Base-by-base conservation (phyloP, 2,329 filamentous ascomycete genomes). In the Dothistroma pini region DNA sequence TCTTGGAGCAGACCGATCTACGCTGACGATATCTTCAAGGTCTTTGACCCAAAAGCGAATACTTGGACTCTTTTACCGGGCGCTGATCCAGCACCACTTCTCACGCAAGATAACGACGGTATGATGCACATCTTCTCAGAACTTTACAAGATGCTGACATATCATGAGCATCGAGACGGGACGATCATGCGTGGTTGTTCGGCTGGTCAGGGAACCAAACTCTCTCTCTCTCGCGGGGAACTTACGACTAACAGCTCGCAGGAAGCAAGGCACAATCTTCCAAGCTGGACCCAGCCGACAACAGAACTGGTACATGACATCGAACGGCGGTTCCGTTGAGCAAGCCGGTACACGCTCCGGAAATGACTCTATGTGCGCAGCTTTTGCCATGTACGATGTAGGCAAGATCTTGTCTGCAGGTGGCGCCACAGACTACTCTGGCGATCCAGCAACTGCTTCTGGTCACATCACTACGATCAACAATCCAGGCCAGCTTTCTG, bases 221-320 rank as follows among this genome's bases (percentile, higher is more conserved):
- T 19, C 19, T 14, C 35, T 19, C 19, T 14, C 35, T 19, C 16
- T 59, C 58, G 54, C 41, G 52, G 51, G 52, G 21, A 56, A 9
- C n/a, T 55, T 31, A 34, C 31, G 35, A 22, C 32, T 48, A 60
- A 52, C 34, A 52, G 22, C 25, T 57, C 47, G 57, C 10, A 19
- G 19, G 78, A 82, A 77, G 62, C 70, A 75, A 57, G 73, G 73
- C 7, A 77, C 71, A 16, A 77, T 83, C 5, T 83, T 85, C 69
- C 83, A 85, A 65, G 83, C 82, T 2, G 83, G 83, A 0, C 83
- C 83, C 0, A 80, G 78, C 58, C 79, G 73, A 53, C 72, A 75
- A 1, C 84, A 85, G 80, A 80, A 86, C 67, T 87, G 84, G 84
- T 86, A 81, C 65, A 73, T 75, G 34, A 82, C 79, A 0, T 67